Evolutionary conservation across 2,329 filamentous ascomycete species (phyloP).

Genomic region (Phaeosphaeria sp.): DNA sequence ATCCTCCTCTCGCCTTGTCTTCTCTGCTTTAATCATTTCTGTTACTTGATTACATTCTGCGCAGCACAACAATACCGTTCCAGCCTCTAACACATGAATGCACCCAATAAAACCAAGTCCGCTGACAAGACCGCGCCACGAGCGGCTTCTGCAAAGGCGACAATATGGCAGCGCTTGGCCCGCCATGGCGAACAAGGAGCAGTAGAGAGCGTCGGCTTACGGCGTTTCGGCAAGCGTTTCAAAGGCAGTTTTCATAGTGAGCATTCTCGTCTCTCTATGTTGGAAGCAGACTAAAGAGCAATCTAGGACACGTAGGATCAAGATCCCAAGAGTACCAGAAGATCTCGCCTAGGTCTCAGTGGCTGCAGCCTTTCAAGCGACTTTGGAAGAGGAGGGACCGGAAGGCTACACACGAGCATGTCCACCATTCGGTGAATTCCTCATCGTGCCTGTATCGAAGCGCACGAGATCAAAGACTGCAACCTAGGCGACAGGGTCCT

Average conservation of each 20-base stretch:
- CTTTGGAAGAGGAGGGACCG: neutral
- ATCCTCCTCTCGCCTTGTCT: neutral
- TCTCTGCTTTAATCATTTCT: neutral
- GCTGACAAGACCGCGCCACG: neutral
- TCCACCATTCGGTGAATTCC: neutral
- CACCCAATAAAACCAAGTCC: neutral
- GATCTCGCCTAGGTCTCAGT: neutral
- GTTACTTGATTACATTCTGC: neutral
- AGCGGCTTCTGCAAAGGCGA: neutral
- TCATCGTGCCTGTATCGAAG: neutral
- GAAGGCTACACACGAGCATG: neutral
- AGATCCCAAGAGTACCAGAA: neutral
- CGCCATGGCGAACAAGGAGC: neutral
- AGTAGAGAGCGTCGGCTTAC: neutral
- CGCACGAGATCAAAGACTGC: neutral
- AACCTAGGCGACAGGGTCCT: neutral
- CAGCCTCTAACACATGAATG: neutral
- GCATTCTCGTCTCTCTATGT: neutral
- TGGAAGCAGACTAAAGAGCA: neutral
- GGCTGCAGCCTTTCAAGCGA: neutral
- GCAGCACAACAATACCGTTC: neutral
- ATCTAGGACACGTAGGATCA: neutral
- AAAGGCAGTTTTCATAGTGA: slow-evolving; percentile 2
- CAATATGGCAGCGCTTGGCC: neutral
- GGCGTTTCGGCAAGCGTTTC: neutral